phyloP scores from a whole-genome alignment of 805 yeast genomes.

The Martiniozyma abietophila region DNA sequence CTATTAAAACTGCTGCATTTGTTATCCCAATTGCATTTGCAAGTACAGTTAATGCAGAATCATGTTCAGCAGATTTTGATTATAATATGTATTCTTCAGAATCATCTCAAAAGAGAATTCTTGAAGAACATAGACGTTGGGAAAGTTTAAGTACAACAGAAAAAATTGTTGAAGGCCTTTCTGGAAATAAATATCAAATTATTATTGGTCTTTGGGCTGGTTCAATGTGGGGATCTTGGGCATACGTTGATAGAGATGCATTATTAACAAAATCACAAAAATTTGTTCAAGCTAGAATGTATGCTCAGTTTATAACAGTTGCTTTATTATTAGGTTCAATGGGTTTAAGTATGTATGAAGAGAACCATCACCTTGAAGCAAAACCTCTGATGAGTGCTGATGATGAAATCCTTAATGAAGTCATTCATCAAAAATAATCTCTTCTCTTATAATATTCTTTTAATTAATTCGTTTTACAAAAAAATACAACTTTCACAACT shows the following conservation, averaged over 20 bases:
- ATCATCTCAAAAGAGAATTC: constrained; percentile 29
- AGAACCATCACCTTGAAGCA: too few species aligned
- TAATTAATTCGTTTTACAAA: not conserved
- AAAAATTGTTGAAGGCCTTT: constrained; percentile 38
- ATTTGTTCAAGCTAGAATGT: constrained; percentile 83
- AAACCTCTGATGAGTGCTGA: constrained; percentile 7
- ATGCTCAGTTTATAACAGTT: constrained; percentile 78
- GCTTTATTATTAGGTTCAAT: constrained; percentile 60
- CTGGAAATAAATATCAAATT: constrained; percentile 54
- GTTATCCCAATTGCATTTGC: constrained; percentile 58
- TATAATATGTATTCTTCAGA: constrained; percentile 46
- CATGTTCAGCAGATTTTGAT: constrained; percentile 61
- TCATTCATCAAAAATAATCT: constrained; percentile 8
- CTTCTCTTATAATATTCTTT: not conserved
- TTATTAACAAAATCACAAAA: constrained; percentile 70
- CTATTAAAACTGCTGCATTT: constrained; percentile 54
- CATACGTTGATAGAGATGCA: constrained; percentile 59
- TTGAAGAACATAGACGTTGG: constrained; percentile 46
- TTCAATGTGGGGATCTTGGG: constrained; percentile 75
- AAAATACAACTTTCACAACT: not conserved
- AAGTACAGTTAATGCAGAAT: constrained; percentile 61
- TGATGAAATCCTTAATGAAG: constrained; percentile 12
- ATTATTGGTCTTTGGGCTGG: constrained; percentile 73
- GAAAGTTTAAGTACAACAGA: constrained; percentile 37
- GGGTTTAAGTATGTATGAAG: constrained; percentile 56